Conservation (phyloP, 73 alveolate species). For the Uronychia setigera region DNA sequence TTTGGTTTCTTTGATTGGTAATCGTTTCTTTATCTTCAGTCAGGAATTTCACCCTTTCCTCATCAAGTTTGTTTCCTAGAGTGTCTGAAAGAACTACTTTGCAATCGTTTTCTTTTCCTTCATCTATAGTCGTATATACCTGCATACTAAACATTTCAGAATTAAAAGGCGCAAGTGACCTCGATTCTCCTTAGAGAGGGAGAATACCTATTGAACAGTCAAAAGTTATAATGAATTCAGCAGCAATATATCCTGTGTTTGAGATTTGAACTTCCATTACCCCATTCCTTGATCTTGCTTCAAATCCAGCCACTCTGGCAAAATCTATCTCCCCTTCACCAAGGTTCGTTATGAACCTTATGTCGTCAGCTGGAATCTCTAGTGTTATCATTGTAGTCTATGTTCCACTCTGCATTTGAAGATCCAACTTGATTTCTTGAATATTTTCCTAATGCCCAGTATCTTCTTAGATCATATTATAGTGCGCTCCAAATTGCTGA, state of each 20-base stretch:
- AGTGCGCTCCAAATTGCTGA: slow-evolving; percentile 28
- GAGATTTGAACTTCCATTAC: slow-evolving; percentile 28
- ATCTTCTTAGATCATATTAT: slow-evolving; percentile 39
- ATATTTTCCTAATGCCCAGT: slow-evolving; percentile 22
- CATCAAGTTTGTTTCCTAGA: slow-evolving; percentile 53
- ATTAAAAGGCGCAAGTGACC: slow-evolving; percentile 43
- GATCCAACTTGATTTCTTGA: slow-evolving; percentile 48
- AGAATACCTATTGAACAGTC: slow-evolving; percentile 55
- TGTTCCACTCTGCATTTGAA: slow-evolving; percentile 55
- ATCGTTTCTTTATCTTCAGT: slow-evolving; percentile 14
- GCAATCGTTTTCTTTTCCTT: slow-evolving; percentile 41
- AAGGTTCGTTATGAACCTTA: slow-evolving; percentile 63
- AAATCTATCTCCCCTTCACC: slow-evolving; percentile 62
- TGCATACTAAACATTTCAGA: slow-evolving; percentile 12
- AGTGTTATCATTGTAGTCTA: slow-evolving; percentile 65
- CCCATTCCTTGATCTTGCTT: slow-evolving; percentile 64
- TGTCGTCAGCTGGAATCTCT: slow-evolving; percentile 65
- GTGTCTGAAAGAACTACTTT: slow-evolving; percentile 42
- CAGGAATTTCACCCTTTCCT: slow-evolving; percentile 31
- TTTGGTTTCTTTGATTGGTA: not conserved
- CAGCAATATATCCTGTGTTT: slow-evolving; percentile 62
- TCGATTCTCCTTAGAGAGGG: slow-evolving; percentile 50
- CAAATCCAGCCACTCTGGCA: slow-evolving; percentile 44
- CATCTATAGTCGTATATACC: slow-evolving; percentile 8
- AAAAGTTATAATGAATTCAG: slow-evolving; percentile 58